These are phyloP conservation scores for Pouteria glomerata DNA, from an alignment of 148 eudicot genomes.

Conservation along the genomic window DNA sequence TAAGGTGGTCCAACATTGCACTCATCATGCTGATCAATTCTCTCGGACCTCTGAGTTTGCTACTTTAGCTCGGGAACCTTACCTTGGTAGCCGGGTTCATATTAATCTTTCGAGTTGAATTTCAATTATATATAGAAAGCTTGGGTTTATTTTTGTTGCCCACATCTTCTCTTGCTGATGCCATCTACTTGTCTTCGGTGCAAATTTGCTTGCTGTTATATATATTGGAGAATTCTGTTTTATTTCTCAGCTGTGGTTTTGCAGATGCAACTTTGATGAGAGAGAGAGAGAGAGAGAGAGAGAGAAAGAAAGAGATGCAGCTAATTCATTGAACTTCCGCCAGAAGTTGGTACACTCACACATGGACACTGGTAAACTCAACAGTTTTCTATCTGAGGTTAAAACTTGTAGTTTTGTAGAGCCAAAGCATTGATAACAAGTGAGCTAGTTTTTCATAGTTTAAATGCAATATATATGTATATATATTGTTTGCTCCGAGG, in stretches of 20 bases:
- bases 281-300: neutral
- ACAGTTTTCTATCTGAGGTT: neutral
- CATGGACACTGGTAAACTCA: neutral
- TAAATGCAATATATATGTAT: neutral
- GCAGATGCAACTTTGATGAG: neutral
- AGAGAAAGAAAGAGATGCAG: neutral
- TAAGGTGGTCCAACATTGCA: too few relatives aligned
- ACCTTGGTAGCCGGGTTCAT: neutral
- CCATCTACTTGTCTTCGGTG: too few relatives aligned
- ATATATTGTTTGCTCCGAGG: too few relatives aligned
- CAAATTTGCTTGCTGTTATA: neutral
- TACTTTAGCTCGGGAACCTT: neutral
- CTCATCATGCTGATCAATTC: neutral
- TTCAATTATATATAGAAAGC: too few relatives aligned
- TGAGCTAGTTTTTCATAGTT: neutral
- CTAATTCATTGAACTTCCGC: neutral
- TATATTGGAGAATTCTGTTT: too few relatives aligned
- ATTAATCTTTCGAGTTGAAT: too few relatives aligned
- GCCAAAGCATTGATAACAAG: too few relatives aligned
- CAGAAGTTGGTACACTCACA: neutral
- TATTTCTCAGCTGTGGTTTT: neutral
- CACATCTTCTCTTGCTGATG: too few relatives aligned
- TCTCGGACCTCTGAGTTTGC: neutral
- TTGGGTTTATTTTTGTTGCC: neutral
- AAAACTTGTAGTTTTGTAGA: too few relatives aligned